A percentile compares a stretch with the other conserved stretches of the same genome.
Evolutionary conservation across 805 yeast species (phyloP).

Genomic region (Barnettozyma populi): DNA sequence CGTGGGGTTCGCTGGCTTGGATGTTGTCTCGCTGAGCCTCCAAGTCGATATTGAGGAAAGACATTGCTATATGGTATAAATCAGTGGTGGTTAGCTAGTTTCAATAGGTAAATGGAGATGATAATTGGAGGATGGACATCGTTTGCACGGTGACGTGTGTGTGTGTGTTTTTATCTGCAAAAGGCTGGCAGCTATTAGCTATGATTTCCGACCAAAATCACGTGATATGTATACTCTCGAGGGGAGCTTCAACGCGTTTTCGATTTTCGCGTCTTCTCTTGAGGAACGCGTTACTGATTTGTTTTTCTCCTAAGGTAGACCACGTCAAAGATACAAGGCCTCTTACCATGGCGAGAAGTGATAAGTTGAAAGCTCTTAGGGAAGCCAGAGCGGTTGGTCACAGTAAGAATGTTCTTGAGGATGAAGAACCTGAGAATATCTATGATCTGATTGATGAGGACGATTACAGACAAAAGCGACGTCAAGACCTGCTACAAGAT

Average conservation of each 20-base stretch:
- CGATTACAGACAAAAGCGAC: constrained; percentile 67
- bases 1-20: constrained; percentile 2
- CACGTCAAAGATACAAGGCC: not conserved
- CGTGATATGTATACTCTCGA: not conserved
- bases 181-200: not conserved
- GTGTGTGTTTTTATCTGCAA: not conserved
- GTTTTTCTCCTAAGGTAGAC: not conserved
- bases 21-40: constrained; percentile 22
- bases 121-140: not conserved
- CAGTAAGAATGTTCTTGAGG: constrained; percentile 33
- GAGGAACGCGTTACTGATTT: not conserved
- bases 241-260: not conserved
- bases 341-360: constrained; percentile 31
- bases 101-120: not conserved
- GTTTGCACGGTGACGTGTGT: not conserved
- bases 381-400: constrained; percentile 56
- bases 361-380: constrained; percentile 55
- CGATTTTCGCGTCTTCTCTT: not conserved
- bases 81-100: not conserved
- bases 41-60: constrained; percentile 25
- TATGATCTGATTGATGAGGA: constrained; percentile 88
- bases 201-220: not conserved
- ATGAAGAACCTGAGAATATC: constrained; percentile 48
- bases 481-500: constrained; percentile 77
- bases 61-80: constrained; percentile 13